These are phyloP conservation scores for Amphibolis antarctica DNA, from an alignment of 106 monocot species.

Conservation along the genomic window DNA sequence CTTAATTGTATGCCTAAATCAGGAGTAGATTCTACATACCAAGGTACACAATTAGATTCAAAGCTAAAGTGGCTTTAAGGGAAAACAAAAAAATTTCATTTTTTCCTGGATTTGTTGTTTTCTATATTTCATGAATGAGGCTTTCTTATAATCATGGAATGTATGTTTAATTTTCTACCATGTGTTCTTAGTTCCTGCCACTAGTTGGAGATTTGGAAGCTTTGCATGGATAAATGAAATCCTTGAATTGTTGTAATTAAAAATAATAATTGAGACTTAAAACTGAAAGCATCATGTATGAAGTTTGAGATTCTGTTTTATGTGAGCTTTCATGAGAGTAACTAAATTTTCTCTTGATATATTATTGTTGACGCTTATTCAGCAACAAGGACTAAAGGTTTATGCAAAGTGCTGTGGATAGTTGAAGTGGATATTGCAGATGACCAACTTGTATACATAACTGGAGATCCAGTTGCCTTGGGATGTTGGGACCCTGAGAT, in stretches of 20 bases:
- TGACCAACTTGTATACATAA: conserved; percentile 44
- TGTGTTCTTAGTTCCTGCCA: too few species aligned
- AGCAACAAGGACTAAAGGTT: conserved; percentile 17
- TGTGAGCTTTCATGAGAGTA: background rate
- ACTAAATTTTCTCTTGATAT: background rate
- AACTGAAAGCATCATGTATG: background rate
- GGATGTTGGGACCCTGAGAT: conserved; percentile 81
- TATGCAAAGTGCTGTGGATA: conserved; percentile 61
- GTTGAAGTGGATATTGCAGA: conserved; percentile 72
- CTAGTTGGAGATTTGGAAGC: too few species aligned
- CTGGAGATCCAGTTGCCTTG: conserved; percentile 65
- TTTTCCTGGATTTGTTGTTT: background rate
- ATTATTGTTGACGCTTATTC: conserved; percentile 17
- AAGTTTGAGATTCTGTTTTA: background rate
- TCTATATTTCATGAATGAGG: background rate
- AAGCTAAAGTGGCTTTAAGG: background rate
- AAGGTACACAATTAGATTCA: conserved; percentile 23
- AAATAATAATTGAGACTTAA: background rate
- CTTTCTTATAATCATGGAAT: background rate
- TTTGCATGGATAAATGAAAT: too few species aligned
- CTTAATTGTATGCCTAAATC: conserved; percentile 13
- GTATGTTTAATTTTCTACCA: too few species aligned
- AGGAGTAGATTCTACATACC: conserved; percentile 11
- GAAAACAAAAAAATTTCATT: background rate
- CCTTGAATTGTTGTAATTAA: too few species aligned